Conservation (phyloP, 257 asterid species). For the Ehretia macrophylla region DNA sequence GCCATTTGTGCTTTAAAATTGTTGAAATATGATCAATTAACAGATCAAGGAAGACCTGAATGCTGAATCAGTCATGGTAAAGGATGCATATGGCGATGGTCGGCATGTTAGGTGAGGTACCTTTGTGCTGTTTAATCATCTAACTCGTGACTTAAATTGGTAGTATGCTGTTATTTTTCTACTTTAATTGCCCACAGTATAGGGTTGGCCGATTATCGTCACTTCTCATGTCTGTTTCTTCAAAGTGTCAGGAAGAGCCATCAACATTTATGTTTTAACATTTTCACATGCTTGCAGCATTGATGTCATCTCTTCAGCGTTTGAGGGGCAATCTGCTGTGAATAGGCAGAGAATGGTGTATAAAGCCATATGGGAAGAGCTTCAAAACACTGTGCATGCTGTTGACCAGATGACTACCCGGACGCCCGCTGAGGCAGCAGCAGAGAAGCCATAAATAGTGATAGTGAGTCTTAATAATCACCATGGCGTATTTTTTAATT, state of each 20-base stretch:
- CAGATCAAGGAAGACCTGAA: conserved; percentile 83
- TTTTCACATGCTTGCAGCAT: conserved; percentile 84
- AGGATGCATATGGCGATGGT: conserved; percentile 92
- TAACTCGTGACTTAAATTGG: neutral
- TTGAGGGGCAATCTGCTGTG: conserved; percentile 92
- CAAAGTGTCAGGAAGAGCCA: too few species aligned
- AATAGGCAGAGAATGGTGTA: conserved; percentile 98
- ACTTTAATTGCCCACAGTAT: too few species aligned
- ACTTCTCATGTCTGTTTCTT: too few species aligned
- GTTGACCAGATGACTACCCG: conserved; percentile 92
- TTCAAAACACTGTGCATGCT: conserved; percentile 85
- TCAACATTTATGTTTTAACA: too few species aligned
- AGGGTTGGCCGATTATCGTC: too few species aligned
- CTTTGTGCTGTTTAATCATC: neutral
- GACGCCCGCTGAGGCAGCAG: conserved; percentile 74
- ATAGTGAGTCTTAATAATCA: neutral
- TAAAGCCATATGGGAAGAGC: conserved; percentile 99
- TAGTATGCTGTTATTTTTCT: neutral
- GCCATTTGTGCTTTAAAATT: neutral
- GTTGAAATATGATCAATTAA: neutral
- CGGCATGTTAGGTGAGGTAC: conserved; percentile 86
- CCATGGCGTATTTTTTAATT: too few species aligned
- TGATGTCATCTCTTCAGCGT: conserved; percentile 67
- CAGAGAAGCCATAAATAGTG: conserved; percentile 26
- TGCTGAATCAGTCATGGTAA: conserved; percentile 78